Evolutionary conservation across 345 rosid genomes (phyloP), one percentile per base, ranked within the genome.

Genomic region (Cochlearia excelsa): DNA sequence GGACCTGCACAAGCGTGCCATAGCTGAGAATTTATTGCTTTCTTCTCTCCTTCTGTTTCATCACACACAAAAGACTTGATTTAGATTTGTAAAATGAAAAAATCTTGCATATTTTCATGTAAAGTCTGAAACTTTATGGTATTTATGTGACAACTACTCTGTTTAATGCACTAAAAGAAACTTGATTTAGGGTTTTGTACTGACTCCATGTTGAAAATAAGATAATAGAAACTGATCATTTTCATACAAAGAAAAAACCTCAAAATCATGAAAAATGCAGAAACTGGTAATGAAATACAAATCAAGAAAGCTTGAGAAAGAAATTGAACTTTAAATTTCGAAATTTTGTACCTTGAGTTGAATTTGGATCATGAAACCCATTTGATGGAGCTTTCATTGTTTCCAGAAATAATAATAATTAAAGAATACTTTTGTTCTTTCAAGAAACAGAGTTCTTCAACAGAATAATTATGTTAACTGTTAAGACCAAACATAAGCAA

Each of bases 1-100:
- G 98, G 98, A 28, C 98, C 98, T 1, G 95, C 98, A 79, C 98
- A 91, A 71, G 96, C 96, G 72, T 91, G 98, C 98, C 98, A 91
- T 73, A 91, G 70, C 60, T 84, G 95, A 23, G 96, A 88, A 79
- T 86, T 88, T 54, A 88, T 86, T 54, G 33, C 68, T 75, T 86
- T 92, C 77, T 81, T 86, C 67, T 92, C 98, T 40, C 87, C 98
- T 92, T 80, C 5, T 33, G 35, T 33, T 54, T 61, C 48, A 41
- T 62, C 65, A 42, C 60, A 41, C 40, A 30, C 10, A 60, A 63
- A 42, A 47, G 0, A 10, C 39, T 4, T 11, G 35, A 16, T 16
- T 29, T 46, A 42, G 30, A 49, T 46, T 9, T n/a, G 47, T 46
- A 37, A 30, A 57, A 38, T 30, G 28, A 54, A 39, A 7, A 66